Conservation (phyloP, 306 rosid genomes). For the Vigna angularis region DNA sequence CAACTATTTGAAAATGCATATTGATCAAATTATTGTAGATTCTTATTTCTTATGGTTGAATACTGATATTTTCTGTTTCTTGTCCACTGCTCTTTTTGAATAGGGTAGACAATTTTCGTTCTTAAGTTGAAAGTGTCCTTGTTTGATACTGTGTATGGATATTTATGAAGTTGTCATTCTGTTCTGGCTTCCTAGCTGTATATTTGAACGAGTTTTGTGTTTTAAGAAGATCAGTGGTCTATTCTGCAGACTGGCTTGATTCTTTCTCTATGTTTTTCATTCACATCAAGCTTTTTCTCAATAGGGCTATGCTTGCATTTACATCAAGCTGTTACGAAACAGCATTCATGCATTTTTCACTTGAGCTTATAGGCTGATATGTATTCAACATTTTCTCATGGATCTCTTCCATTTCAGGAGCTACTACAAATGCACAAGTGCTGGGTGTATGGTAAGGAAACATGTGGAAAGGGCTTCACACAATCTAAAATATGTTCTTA, state of each 20-base stretch:
- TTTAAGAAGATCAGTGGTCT: conserved; percentile 6
- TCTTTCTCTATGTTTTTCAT: conserved; percentile 12
- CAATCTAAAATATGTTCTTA: conserved; percentile 70
- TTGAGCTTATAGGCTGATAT: conserved; percentile 2
- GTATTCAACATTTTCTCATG: conserved; percentile 24
- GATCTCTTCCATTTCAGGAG: conserved; percentile 60
- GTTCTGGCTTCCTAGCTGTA: background rate
- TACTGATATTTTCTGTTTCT: background rate
- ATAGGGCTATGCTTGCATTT: background rate
- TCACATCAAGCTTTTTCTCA: background rate
- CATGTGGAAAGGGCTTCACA: conserved; percentile 95
- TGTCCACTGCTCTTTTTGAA: background rate
- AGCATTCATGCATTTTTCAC: background rate
- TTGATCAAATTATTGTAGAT: background rate
- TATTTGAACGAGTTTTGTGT: conserved; percentile 17
- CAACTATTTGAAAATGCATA: conserved; percentile 14
- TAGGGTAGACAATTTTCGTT: conserved; percentile 6
- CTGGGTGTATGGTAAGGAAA: conserved; percentile 84
- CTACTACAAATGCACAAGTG: conserved; percentile 96
- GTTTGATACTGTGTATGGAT: background rate
- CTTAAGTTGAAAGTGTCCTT: conserved; percentile 4
- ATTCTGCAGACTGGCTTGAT: background rate
- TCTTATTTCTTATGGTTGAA: background rate
- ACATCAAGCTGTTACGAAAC: conserved; percentile 7
- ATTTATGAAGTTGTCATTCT: conserved; percentile 10